Evolutionary conservation across 1,284 basidiomycete species (phyloP), one percentile per base, ranked within the genome.

Genomic region (Flammula alnicola): DNA sequence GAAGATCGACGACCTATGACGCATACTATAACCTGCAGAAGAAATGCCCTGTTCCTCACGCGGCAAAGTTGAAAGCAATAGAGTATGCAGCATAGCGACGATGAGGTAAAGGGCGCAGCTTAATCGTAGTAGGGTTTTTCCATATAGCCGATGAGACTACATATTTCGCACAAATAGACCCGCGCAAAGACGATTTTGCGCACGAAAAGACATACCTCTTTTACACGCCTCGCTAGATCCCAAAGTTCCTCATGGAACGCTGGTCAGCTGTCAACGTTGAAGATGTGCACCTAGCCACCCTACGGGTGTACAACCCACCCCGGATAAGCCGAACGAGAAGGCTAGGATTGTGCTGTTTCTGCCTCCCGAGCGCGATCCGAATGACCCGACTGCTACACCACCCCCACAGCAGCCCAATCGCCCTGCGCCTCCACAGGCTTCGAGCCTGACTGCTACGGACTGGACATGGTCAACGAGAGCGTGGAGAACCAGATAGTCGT

Each of bases 401-500:
- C 56, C 58, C 41, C 40, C 67, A 29, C 55, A 68, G 56, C 58
- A 71, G 53, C 64, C 62, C 14, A 67, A 69, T 46, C 66, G 72
- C 47, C 81, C 70, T 23, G 61, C 26, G 38, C 59, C 3, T 58
- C 66, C 0, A 63, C 62, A 1, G 68, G 67, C 5, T 65, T 68
- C 8, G 76, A 80, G 49, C 79, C 79, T 5, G 86, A 88, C 58
- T 76, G 78, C 62, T 91, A 87, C 65, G 86, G 90, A 60, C 72
- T 91, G 30, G 86, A 88, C 23, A 88, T 91, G 84, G 77, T 88
- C 33, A 86, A 88, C 55, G 83, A 87, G 50, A 66, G 78, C 14
- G 86, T 91, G 4, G 83, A 87, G 55, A 90, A 90, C 67, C 87
- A 90, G 64, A 76, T 88, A 50, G 87, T 90, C 35, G 77, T 91